phyloP scores from a whole-genome alignment of 78 protist genomes.

The Tieghemostelium lacteum region DNA sequence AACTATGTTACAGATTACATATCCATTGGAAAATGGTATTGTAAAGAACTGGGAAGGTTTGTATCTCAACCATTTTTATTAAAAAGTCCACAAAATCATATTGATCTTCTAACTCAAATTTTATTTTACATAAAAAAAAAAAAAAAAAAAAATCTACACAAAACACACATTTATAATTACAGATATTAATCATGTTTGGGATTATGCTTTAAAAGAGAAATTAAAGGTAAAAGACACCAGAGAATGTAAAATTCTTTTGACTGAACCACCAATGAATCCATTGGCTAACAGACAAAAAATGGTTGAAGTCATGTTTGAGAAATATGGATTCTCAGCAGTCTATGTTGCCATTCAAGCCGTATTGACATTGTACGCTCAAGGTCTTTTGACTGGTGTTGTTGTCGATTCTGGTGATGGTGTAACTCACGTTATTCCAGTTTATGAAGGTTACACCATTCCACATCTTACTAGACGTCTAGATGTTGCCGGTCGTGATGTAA shows the following conservation, averaged over 20 bases:
- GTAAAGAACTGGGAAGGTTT: slow-evolving; percentile 97
- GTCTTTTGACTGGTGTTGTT: slow-evolving; percentile 96
- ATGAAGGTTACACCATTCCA: slow-evolving; percentile 96
- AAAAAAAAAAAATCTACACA: too few relatives aligned
- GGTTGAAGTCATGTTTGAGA: slow-evolving; percentile 97
- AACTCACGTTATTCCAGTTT: slow-evolving; percentile 99
- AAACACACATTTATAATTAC: too few relatives aligned
- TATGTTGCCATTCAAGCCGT: slow-evolving; percentile 97
- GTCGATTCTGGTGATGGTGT: slow-evolving; percentile 99
- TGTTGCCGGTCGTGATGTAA: slow-evolving; percentile 97
- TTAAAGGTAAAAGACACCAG: slow-evolving; percentile 88
- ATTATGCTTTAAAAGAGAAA: slow-evolving; percentile 95
- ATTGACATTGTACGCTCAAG: slow-evolving; percentile 97
- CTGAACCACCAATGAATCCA: slow-evolving; percentile 99
- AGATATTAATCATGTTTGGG: slow-evolving; percentile 89
- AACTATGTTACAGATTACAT: slow-evolving; percentile 90
- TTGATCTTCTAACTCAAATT: too few relatives aligned
- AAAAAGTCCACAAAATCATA: too few relatives aligned
- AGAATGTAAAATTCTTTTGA: slow-evolving; percentile 95
- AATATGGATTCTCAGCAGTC: slow-evolving; percentile 93
- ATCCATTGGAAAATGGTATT: slow-evolving; percentile 98
- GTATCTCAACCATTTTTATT: too few relatives aligned
- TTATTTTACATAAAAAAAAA: too few relatives aligned
- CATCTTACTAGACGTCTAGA: slow-evolving; percentile 95
- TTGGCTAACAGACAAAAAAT: slow-evolving; percentile 82